These are phyloP conservation scores for Exophiala bonariae DNA, from an alignment of 2,329 filamentous ascomycete species.

Conservation along the genomic window DNA sequence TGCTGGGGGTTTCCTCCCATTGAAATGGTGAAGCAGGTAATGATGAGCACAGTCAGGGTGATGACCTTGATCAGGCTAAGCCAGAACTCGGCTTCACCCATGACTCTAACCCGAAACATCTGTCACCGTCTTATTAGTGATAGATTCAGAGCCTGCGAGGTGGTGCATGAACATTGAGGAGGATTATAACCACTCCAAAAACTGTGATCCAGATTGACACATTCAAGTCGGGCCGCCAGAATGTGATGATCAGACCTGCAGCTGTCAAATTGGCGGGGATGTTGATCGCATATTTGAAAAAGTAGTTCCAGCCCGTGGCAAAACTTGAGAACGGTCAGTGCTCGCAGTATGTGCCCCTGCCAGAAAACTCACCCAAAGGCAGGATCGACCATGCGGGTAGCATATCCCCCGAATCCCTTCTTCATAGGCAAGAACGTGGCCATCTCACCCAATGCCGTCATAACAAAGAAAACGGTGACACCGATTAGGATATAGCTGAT, in stretches of 20 bases:
- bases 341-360: no score
- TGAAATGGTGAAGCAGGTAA: slow-evolving; percentile 55
- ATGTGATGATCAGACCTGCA: slow-evolving; percentile 61
- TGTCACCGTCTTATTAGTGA: neutral
- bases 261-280: slow-evolving; percentile 71
- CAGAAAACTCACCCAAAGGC: no score
- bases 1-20: slow-evolving; percentile 68
- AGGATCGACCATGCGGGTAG: slow-evolving; percentile 55
- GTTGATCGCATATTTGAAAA: slow-evolving; percentile 71
- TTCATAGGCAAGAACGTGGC: slow-evolving; percentile 57
- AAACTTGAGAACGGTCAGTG: slow-evolving; percentile 21
- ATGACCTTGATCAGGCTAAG: slow-evolving; percentile 35
- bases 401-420: slow-evolving; percentile 54
- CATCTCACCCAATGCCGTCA: slow-evolving; percentile 56
- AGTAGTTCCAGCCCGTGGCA: slow-evolving; percentile 37
- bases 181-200: slow-evolving; percentile 35
- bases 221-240: slow-evolving; percentile 57
- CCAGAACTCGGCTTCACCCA: slow-evolving; percentile 54
- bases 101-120: slow-evolving; percentile 32
- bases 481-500: slow-evolving; percentile 38
- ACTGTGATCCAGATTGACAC: slow-evolving; percentile 42
- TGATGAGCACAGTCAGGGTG: slow-evolving; percentile 74
- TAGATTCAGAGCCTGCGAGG: neutral
- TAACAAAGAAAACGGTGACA: slow-evolving; percentile 40
- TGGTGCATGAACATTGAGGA: slow-evolving; percentile 36